Base-by-base conservation (phyloP, 1,284 basidiomycete species). In the Golubevia pallescens region DNA sequence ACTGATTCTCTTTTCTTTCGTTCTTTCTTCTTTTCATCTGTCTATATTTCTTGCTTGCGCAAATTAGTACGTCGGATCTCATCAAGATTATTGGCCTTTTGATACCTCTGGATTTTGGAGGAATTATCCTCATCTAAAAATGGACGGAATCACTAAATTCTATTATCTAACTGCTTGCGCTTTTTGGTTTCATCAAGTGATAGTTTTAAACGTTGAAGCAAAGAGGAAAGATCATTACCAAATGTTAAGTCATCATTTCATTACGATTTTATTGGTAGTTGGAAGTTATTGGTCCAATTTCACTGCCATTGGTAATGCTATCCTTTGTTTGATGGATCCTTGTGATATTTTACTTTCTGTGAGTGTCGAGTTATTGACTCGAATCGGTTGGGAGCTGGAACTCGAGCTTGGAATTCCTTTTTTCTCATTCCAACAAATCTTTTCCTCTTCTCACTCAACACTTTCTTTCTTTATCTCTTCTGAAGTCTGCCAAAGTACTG, bases 241-340 rank as follows among this genome's bases (percentile, higher is more conserved):
- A 65, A 85, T 85, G 82, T 73, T 80, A 5, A 71, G 65, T 38
- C 82, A 85, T 63, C 82, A 85, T 64, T 66, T 84, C 58, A 78
- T 85, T 55, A 85, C 82, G 51, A 72, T 84, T 38, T 58, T 70
- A 1, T 71, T 85, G 24, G 75, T 84, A 60, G 63, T 67, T 19
- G 77, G 76, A 28, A 76, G 73, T n/a, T 85, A 84, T 60, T 63
- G 63, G 1, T 69, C 68, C 66, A 68, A 74, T 66, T 80, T 75
- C 61, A 70, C 75, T 51, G 74, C 69, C 6, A 73, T 85, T 2
- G 82, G 82, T 14, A 75, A 78, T 52, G 80, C 72, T 19, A 71
- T 85, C 60, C 67, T 85, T 21, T 69, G 75, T 52, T 68, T 85
- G 1, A 79, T 85, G 80, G 82, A 85, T 38, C 80, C 80, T 0